Conservation (phyloP, 192 early-diverging fungal species). For the Geranomyces variabilis region DNA sequence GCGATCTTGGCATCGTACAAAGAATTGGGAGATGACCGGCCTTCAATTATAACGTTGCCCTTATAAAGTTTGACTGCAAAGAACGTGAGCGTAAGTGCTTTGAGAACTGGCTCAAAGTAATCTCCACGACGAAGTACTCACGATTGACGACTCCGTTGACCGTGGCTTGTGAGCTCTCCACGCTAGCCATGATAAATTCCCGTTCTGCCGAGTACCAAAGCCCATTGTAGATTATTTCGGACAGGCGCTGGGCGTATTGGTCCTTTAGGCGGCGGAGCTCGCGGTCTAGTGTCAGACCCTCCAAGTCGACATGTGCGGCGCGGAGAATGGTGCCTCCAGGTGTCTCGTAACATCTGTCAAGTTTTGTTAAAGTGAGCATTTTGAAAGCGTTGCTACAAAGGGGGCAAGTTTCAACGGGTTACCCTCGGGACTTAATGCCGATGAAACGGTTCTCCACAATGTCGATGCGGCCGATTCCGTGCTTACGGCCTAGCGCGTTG, state of each 20-base stretch:
- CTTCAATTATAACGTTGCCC: conserved; percentile 87
- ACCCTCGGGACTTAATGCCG: conserved; percentile 96
- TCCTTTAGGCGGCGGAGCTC: conserved; percentile 93
- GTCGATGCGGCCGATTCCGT: conserved; percentile 97
- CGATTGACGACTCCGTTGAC: conserved; percentile 90
- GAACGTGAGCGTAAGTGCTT: neutral
- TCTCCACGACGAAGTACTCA: conserved; percentile 35
- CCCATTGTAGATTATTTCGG: conserved; percentile 96
- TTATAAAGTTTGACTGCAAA: conserved; percentile 91
- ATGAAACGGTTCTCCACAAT: conserved; percentile 99
- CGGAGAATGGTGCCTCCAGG: conserved; percentile 96
- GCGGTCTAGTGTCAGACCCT: conserved; percentile 93
- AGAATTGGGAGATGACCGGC: conserved; percentile 73
- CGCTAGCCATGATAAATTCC: conserved; percentile 82
- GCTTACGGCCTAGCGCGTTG: conserved; percentile 92
- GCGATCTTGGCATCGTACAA: conserved; percentile 96
- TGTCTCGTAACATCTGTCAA: conserved; percentile 88
- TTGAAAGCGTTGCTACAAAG: too few species aligned
- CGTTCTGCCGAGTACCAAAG: conserved; percentile 96
- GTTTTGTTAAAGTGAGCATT: neutral
- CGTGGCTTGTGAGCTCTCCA: conserved; percentile 79
- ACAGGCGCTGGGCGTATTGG: conserved; percentile 48
- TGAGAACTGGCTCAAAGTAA: neutral
- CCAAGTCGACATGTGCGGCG: conserved; percentile 93
- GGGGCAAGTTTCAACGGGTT: neutral